Evolutionary conservation across 1,284 basidiomycete species (phyloP).

Genomic region (Irpex sp.): DNA sequence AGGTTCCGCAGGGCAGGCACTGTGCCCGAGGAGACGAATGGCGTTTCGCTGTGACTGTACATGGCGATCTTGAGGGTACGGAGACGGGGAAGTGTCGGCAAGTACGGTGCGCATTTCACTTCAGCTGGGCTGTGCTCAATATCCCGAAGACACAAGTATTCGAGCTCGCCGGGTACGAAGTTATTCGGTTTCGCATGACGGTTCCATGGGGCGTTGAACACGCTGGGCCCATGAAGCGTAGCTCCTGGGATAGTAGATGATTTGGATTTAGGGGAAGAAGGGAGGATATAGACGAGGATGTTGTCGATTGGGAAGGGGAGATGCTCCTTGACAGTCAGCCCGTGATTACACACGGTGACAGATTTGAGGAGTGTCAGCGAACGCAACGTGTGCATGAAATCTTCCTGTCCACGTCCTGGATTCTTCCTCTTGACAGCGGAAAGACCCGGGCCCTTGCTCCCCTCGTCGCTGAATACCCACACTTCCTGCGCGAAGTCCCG

Average conservation of each 20-base stretch:
- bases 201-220: constrained; percentile 10
- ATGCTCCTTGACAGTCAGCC: background rate
- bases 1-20: constrained; percentile 4
- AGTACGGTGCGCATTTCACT: constrained; percentile 10
- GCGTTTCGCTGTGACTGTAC: constrained; percentile 3
- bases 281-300: constrained; percentile 10
- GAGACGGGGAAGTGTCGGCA: constrained; percentile 10
- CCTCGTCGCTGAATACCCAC: constrained; percentile 13
- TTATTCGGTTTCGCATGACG: constrained; percentile 13
- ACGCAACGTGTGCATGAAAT: constrained; percentile 7
- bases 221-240: constrained; percentile 8
- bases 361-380: constrained; percentile 6
- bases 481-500: constrained; percentile 3
- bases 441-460: constrained; percentile 1
- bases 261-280: background rate
- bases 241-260: constrained; percentile 4
- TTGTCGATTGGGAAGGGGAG: constrained; percentile 10
- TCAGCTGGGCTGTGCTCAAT: constrained; percentile 6
- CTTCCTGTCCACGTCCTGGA: constrained; percentile 2
- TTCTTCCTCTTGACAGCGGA: background rate
- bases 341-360: constrained; percentile 10
- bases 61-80: constrained; percentile 5
- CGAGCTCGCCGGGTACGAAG: constrained; percentile 8
- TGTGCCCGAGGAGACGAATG: constrained; percentile 7
- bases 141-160: constrained; percentile 9